Evolutionary conservation across 345 rosid species (phyloP), one percentile per base, ranked within the genome.

Genomic region (Eucalyptus sideroxylon): DNA sequence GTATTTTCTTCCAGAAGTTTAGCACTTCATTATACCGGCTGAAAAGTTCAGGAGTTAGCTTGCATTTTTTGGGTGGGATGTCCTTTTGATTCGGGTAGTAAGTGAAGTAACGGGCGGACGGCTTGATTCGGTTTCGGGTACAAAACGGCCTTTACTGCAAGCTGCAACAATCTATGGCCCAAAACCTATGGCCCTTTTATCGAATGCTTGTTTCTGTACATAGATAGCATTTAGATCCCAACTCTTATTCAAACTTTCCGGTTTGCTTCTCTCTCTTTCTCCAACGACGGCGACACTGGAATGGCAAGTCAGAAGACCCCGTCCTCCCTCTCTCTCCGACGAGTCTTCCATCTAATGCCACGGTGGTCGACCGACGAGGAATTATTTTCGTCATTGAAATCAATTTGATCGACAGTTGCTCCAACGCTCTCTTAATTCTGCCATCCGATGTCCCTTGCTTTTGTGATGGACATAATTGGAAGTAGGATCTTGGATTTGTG

Each of bases 301-400:
- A 56, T 56, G 26, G 62, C 62, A 56, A 21, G 27, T 9, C 5
- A 56, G 12, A 56, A 56, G 62, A 55, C 12, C 60, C 0, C 11
- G 62, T 23, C n/a, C 67, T 26, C 15, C n/a, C 67, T 26, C 67
- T 59, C n/a, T 59, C n/a, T 59, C 11, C 27, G 23, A 53, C 24
- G 9, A 19, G 62, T 56, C 27, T 56, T 56, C 60, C 60, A 56
- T 56, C 62, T 9, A 9, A 56, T 56, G 62, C 62, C 3, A 5
- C 27, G 5, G 27, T 56, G 62, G 62, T 56, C 12, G 62, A 56
- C 27, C 27, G 1, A 56, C 12, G 27, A 23, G 11, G 62, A 56
- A 24, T 55, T 21, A 21, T 55, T 55, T 1, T 26, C 0, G 30
- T 26, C 14, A 24, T 55, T 0, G 30, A 24, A 0, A 26, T 55